Evolutionary conservation across 2,329 filamentous ascomycete species (phyloP).

Genomic region (Plectosphaerella sp.): DNA sequence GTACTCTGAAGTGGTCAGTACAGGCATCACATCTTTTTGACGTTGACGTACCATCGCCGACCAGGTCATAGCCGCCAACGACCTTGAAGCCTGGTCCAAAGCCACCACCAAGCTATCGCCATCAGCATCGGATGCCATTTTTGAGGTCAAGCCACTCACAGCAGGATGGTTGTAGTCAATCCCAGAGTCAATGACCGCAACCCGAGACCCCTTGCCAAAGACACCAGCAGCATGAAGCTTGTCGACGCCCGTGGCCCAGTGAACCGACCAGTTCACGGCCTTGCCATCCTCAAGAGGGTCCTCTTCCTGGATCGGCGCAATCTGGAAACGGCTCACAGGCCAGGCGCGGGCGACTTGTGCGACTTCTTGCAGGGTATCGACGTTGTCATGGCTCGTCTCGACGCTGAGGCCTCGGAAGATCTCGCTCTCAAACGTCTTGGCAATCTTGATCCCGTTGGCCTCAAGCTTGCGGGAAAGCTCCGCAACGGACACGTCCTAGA

Average conservation of each 20-base stretch:
- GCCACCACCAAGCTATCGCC: slow-evolving; percentile 19
- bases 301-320: slow-evolving; percentile 8
- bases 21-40: too few species aligned
- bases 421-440: slow-evolving; percentile 16
- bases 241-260: slow-evolving; percentile 12
- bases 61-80: slow-evolving; percentile 16
- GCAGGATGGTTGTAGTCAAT: slow-evolving; percentile 13
- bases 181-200: slow-evolving; percentile 14
- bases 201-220: slow-evolving; percentile 12
- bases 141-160: slow-evolving; percentile 1
- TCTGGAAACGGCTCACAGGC: slow-evolving; percentile 14
- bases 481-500: slow-evolving; percentile 8
- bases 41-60: slow-evolving; percentile 4
- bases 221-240: slow-evolving; percentile 11
- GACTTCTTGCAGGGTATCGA: slow-evolving; percentile 21
- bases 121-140: not conserved
- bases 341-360: slow-evolving; percentile 14
- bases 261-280: slow-evolving; percentile 24
- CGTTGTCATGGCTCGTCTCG: slow-evolving; percentile 24
- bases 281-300: slow-evolving; percentile 14
- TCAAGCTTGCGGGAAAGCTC: slow-evolving; percentile 9
- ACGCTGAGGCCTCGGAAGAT: slow-evolving; percentile 28
- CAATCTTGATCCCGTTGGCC: slow-evolving; percentile 8
- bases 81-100: slow-evolving; percentile 17
- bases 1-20: not conserved